Percentiles rank a stretch among this genome's conserved stretches.
Conservation (phyloP, 306 rosid genomes). For the Cicer bijugum region DNA sequence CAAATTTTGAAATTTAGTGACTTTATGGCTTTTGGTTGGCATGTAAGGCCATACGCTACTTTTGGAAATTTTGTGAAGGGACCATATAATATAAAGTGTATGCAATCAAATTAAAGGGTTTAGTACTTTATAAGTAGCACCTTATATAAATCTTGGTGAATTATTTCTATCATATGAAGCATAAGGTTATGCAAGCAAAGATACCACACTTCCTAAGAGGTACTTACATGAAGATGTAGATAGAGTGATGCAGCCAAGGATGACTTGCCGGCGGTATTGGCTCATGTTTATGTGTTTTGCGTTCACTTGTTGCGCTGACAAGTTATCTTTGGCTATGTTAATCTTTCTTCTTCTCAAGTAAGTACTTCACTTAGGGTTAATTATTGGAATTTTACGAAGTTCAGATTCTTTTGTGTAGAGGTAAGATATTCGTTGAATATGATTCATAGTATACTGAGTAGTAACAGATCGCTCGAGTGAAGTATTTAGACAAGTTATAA, state of each 20-base stretch:
- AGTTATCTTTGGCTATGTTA: conserved; percentile 53
- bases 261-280: conserved; percentile 54
- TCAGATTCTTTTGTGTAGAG: neutral
- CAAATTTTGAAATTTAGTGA: conserved; percentile 14
- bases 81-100: conserved; percentile 19
- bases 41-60: conserved; percentile 44
- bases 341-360: conserved; percentile 52
- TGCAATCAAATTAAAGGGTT: neutral
- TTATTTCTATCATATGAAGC: neutral
- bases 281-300: neutral
- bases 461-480: no score
- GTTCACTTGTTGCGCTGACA: conserved; percentile 30
- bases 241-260: conserved; percentile 57
- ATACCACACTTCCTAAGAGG: conserved; percentile 40
- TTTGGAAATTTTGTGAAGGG: conserved; percentile 41
- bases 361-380: conserved; percentile 9
- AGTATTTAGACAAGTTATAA: no score
- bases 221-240: conserved; percentile 51
- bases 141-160: conserved; percentile 32
- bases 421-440: neutral
- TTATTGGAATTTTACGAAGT: neutral
- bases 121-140: neutral
- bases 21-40: conserved; percentile 48
- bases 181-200: neutral
- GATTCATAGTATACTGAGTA: no score